Evolutionary conservation across 2,329 filamentous ascomycete genomes (phyloP), one percentile per base, ranked within the genome.

Genomic region (Bipolaris victoriae): DNA sequence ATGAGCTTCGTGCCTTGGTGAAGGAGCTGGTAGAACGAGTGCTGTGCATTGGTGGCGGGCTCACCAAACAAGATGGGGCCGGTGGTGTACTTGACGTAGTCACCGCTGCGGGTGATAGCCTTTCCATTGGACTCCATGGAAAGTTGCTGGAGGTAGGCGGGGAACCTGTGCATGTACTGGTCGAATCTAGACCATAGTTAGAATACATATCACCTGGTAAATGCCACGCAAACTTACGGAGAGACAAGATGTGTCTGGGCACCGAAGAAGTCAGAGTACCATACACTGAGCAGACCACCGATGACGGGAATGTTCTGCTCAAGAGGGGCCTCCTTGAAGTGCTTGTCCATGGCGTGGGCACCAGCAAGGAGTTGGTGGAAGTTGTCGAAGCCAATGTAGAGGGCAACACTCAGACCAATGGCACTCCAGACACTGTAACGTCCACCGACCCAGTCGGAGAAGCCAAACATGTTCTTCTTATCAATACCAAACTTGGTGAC

Each of bases 121-220:
- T 99, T 99, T 76, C 95, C 95, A 80, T 99, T 99, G 61, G 94
- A 98, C 84, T 99, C 95, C 95, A 99, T 99, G 60, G 94, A 98
- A 58, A 99, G 85, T 82, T 99, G 95, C 82, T 99, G 95, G 53
- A 99, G 90, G 83, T 99, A 99, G 69, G 95, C 95, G 36, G 95
- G 93, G 89, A 99, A 98, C 68, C 95, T 91, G 86, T 97, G 92
- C 66, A 99, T 89, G 82, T 99, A 99, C 81, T 99, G 95, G 81
- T 99, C 95, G 78, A 98, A 99, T 56, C 89, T 92, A 64, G 29
- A 43, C 48, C 0, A 49, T 5, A 22, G 54, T 67, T 36, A 70
- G 64, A 26, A 3, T 2, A 9, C 29, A 22, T 29, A 15, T 6
- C 9, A 10, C 43, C 1, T 1, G 18, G 22, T 15, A 33, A n/a